Base-by-base conservation (phyloP, 805 yeast genomes). In the Ogataea zsoltii region DNA sequence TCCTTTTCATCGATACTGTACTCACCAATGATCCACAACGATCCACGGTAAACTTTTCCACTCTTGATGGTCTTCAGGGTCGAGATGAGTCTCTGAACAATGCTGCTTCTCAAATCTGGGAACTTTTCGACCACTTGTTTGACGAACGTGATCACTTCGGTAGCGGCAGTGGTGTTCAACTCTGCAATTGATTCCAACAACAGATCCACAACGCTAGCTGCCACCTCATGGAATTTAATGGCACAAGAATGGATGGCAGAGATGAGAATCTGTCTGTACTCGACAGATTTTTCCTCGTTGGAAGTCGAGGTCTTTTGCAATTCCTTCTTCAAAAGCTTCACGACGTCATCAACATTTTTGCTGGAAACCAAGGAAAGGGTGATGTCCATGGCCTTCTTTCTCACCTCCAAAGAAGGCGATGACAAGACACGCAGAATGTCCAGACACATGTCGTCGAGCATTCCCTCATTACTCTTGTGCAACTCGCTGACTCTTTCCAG, bases 1-100 rank as follows among this genome's bases (percentile, higher is more conserved):
- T 85, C 85, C 19, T 74, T 66, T 53, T 83, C 89, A 42, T 83
- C 84, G 37, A 77, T 60, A 32, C 91, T 74, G 66, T 90, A 94
- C 68, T 95, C 99, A 67, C 99, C 99, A 57, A 94, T 69, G 41
- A 94, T 83, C 99, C 99, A 94, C 49, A 95, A 73, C 0, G 96
- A 89, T 25, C 96, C 96, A 54, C 98, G 83, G 70, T 82, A 86
- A 10, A 94, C 96, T 59, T 90, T 90, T 11, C 96, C 96, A 48
- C 94, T 83, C 62, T 82, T 87, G 41, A 88, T 83, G 18, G 72
- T 71, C 21, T 80, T 80, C 61, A 94, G 73, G 12, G 88, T 71
- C 7, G 58, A 57, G 35, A 89, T 67, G 49, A 94, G 77, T 55
- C 85, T 82, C 36, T 66, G 63, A 45, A 94, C 66, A 38, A 90